Evolutionary conservation across 495 filamentous ascomycete genomes (phyloP).

Genomic region (Cairneyella variabilis): DNA sequence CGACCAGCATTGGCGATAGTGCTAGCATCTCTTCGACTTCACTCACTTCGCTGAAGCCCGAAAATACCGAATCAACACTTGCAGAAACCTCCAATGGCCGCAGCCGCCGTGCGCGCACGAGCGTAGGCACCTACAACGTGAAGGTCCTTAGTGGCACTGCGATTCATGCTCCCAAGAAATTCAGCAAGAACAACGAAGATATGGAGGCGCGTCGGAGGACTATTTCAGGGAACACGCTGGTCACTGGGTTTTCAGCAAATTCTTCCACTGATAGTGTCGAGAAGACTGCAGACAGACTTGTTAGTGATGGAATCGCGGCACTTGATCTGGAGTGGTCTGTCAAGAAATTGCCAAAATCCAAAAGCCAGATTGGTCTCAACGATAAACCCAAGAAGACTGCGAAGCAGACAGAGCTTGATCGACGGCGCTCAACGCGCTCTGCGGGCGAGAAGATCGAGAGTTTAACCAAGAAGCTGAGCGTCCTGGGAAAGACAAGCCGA

Average conservation of each 20-base stretch:
- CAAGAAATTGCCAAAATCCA: conserved; percentile 17
- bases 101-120: conserved; percentile 41
- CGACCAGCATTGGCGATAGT: conserved; percentile 33
- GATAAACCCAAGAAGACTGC: conserved; percentile 13
- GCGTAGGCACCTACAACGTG: conserved; percentile 51
- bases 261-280: conserved; percentile 7
- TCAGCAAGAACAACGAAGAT: conserved; percentile 13
- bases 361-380: conserved; percentile 14
- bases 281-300: conserved; percentile 13
- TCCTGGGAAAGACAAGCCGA: conserved; percentile 40
- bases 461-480: conserved; percentile 39
- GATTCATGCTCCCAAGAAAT: conserved; percentile 33
- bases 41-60: conserved; percentile 19
- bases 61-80: conserved; percentile 4
- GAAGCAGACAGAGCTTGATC: conserved; percentile 8
- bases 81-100: conserved; percentile 24
- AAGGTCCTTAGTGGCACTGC: conserved; percentile 45
- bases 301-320: conserved; percentile 19
- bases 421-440: conserved; percentile 36
- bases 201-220: conserved; percentile 33
- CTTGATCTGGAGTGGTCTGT: conserved; percentile 20
- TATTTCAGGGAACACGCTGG: conserved; percentile 36
- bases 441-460: conserved; percentile 44
- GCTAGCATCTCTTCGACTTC: conserved; percentile 28
- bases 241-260: conserved; percentile 10